Conservation (phyloP, 1,139 yeast genomes). For the Yamadazyma dendronema region DNA sequence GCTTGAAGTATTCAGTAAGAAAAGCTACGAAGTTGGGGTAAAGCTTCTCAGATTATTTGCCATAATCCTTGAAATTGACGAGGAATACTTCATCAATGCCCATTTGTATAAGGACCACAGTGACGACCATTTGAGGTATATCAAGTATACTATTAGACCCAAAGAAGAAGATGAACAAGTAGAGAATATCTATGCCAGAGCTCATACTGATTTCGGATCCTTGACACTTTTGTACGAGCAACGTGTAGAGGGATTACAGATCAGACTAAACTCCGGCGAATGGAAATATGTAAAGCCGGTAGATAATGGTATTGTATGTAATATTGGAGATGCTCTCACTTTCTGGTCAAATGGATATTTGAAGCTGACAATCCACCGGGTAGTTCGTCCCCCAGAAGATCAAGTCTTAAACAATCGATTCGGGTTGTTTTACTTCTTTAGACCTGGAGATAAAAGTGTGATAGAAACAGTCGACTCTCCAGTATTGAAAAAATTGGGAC, state of each 20-base stretch:
- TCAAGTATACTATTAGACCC: conserved; percentile 29
- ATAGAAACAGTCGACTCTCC: conserved; percentile 32
- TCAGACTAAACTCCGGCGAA: conserved; percentile 21
- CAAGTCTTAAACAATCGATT: conserved; percentile 28
- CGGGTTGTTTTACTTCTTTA: conserved; percentile 32
- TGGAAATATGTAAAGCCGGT: conserved; percentile 33
- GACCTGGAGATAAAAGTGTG: conserved; percentile 31
- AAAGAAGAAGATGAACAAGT: conserved; percentile 26
- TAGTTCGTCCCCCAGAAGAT: conserved; percentile 30
- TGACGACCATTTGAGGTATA: conserved; percentile 32
- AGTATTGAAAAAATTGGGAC: conserved; percentile 25
- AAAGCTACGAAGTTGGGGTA: conserved; percentile 23
- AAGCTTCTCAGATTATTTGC: conserved; percentile 30
- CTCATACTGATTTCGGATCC: conserved; percentile 32
- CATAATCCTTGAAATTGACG: conserved; percentile 30
- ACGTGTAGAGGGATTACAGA: conserved; percentile 30
- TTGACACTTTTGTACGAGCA: conserved; percentile 29
- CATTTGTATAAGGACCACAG: conserved; percentile 31
- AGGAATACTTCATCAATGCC: conserved; percentile 27
- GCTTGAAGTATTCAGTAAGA: conserved; percentile 22
- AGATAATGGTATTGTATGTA: conserved; percentile 28
- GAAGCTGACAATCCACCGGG: conserved; percentile 32
- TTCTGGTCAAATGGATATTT: conserved; percentile 35
- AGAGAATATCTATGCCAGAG: conserved; percentile 30
- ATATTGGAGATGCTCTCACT: conserved; percentile 30